Evolutionary conservation across 2,329 filamentous ascomycete species (phyloP).

Genomic region (Ceratocystis lukuohia): DNA sequence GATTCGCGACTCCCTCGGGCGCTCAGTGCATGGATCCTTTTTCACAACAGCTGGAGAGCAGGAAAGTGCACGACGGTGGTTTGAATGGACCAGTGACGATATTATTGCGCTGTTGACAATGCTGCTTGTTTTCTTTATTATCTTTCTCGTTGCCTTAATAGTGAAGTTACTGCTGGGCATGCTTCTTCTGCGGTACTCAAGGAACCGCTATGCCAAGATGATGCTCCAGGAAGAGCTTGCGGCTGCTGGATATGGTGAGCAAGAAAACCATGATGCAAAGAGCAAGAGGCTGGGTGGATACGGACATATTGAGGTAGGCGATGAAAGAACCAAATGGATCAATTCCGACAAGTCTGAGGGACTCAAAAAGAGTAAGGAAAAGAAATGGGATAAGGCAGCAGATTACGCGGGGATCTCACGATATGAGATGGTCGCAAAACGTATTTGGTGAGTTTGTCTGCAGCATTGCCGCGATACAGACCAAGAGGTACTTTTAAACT

Average conservation of each 20-base stretch:
- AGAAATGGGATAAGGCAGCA: constrained; percentile 33
- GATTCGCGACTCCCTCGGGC: constrained; percentile 60
- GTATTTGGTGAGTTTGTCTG: constrained; percentile 63
- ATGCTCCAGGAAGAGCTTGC: constrained; percentile 50
- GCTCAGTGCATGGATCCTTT: constrained; percentile 50
- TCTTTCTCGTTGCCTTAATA: constrained; percentile 73
- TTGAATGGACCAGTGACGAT: constrained; percentile 54
- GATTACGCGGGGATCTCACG: constrained; percentile 55
- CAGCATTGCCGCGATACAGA: too few relatives aligned
- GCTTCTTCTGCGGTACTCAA: constrained; percentile 64
- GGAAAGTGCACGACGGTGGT: constrained; percentile 33
- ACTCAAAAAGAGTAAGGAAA: constrained; percentile 39
- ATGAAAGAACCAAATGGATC: constrained; percentile 74
- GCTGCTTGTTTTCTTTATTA: constrained; percentile 69
- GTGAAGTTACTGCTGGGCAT: constrained; percentile 81
- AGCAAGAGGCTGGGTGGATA: constrained; percentile 68
- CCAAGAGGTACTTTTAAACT: too few relatives aligned
- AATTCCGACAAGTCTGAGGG: constrained; percentile 74
- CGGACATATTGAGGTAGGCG: constrained; percentile 75
- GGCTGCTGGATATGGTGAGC: constrained; percentile 33
- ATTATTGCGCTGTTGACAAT: constrained; percentile 66
- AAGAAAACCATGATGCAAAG: constrained; percentile 44
- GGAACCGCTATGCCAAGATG: constrained; percentile 69
- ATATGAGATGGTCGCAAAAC: constrained; percentile 92
- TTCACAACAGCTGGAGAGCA: constrained; percentile 18